Conservation (phyloP, 2,329 filamentous ascomycete species). For the Alternaria solani region DNA sequence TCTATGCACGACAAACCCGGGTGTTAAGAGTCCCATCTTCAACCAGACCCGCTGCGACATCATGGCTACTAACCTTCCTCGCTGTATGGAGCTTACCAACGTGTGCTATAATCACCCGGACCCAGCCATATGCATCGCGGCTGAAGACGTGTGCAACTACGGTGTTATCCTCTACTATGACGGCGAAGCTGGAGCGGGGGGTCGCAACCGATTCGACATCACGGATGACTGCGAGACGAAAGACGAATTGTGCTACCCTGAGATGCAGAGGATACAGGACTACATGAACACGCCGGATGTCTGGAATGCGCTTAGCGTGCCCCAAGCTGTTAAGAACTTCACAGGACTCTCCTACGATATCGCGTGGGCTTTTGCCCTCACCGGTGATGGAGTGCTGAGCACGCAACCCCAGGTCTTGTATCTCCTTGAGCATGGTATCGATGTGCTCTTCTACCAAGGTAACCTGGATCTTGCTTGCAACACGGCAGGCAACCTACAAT, state of each 20-base stretch:
- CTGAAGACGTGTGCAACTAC: slow-evolving; percentile 48
- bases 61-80: slow-evolving; percentile 56
- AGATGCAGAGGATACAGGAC: slow-evolving; percentile 37
- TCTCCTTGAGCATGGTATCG: slow-evolving; percentile 48
- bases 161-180: slow-evolving; percentile 54
- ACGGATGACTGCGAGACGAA: slow-evolving; percentile 48
- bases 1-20: slow-evolving; percentile 57
- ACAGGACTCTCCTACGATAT: slow-evolving; percentile 36
- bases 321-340: slow-evolving; percentile 46
- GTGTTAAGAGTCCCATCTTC: slow-evolving; percentile 54
- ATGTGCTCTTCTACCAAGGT: slow-evolving; percentile 53
- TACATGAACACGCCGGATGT: slow-evolving; percentile 48
- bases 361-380: slow-evolving; percentile 38
- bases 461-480: slow-evolving; percentile 55
- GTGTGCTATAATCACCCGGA: slow-evolving; percentile 54
- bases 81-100: slow-evolving; percentile 54
- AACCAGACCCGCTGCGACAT: slow-evolving; percentile 58
- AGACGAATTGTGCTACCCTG: slow-evolving; percentile 52
- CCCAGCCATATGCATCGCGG: slow-evolving; percentile 53
- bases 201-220: slow-evolving; percentile 57
- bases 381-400: slow-evolving; percentile 38
- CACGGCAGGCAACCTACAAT: slow-evolving; percentile 51
- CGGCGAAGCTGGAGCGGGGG: slow-evolving; percentile 50
- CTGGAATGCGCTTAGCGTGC: slow-evolving; percentile 44
- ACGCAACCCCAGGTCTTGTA: slow-evolving; percentile 47